Evolutionary conservation across 108 stramenopile genomes (phyloP).

Genomic region (Epithemia pelagica): DNA sequence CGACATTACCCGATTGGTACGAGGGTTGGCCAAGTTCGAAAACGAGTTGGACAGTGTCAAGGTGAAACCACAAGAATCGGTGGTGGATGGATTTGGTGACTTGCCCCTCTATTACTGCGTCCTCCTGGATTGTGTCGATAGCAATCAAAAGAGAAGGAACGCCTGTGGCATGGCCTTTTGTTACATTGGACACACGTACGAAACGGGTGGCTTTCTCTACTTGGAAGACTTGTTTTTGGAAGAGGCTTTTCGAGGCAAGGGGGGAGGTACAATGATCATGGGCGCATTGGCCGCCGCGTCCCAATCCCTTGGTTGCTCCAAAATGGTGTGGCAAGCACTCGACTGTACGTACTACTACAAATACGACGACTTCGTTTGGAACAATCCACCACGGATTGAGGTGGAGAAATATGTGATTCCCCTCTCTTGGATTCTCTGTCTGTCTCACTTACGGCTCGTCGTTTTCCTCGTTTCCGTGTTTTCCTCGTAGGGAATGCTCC

Average conservation of each 20-base stretch:
- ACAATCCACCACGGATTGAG: background rate
- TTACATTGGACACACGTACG: constrained; percentile 32
- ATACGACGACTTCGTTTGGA: background rate
- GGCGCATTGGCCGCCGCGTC: constrained; percentile 32
- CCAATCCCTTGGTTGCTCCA: constrained; percentile 14
- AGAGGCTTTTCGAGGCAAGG: constrained; percentile 29
- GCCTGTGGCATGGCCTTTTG: constrained; percentile 43
- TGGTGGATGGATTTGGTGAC: constrained; percentile 21
- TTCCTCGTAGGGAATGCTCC: constrained; percentile 32
- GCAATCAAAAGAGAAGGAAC: background rate
- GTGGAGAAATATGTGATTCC: too few species aligned
- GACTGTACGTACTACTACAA: constrained; percentile 23
- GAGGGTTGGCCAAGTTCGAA: constrained; percentile 31
- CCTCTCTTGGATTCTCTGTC: too few species aligned
- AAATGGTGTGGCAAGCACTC: constrained; percentile 49
- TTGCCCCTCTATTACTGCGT: constrained; percentile 29
- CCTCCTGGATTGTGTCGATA: constrained; percentile 9
- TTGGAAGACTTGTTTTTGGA: constrained; percentile 63
- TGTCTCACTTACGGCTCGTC: background rate
- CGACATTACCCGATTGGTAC: constrained; percentile 21
- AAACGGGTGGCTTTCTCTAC: constrained; percentile 40
- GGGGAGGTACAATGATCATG: constrained; percentile 40
- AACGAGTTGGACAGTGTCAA: constrained; percentile 31
- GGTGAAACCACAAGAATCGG: constrained; percentile 12
- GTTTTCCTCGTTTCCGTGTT: background rate